Conservation (phyloP, 768 basidiomycete genomes). For the Rhizopogon vulgaris region DNA sequence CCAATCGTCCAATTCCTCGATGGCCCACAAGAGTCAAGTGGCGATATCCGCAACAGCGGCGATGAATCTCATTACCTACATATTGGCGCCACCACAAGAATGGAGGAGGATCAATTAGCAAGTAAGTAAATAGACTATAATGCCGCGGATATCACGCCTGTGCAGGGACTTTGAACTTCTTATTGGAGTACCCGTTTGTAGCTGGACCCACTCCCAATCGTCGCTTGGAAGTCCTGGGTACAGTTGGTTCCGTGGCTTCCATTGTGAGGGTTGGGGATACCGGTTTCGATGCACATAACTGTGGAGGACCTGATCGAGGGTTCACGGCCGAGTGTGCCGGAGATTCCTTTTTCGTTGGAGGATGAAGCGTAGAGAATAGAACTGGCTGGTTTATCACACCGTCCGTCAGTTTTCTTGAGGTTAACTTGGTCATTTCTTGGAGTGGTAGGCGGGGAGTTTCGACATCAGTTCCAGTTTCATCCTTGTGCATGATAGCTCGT, state of each 20-base stretch:
- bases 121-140: not conserved
- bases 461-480: not conserved
- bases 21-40: no score
- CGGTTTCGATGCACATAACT: not conserved
- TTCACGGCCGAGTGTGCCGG: not conserved
- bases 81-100: not conserved
- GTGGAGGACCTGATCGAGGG: not conserved
- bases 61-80: not conserved
- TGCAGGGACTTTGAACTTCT: conserved; percentile 59
- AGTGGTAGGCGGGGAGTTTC: not conserved
- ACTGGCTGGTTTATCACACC: not conserved
- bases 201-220: conserved; percentile 58
- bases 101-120: not conserved
- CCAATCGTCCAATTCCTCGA: not conserved
- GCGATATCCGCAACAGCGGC: not conserved
- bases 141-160: not conserved
- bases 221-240: conserved; percentile 37
- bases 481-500: not conserved
- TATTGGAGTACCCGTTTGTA: conserved; percentile 50
- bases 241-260: not conserved
- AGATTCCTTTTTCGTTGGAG: not conserved
- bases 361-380: not conserved
- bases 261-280: not conserved
- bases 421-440: not conserved
- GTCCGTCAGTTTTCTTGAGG: not conserved